These are phyloP conservation scores for Ogataea ganodermae DNA, from an alignment of 805 yeast genomes.

Conservation along the genomic window DNA sequence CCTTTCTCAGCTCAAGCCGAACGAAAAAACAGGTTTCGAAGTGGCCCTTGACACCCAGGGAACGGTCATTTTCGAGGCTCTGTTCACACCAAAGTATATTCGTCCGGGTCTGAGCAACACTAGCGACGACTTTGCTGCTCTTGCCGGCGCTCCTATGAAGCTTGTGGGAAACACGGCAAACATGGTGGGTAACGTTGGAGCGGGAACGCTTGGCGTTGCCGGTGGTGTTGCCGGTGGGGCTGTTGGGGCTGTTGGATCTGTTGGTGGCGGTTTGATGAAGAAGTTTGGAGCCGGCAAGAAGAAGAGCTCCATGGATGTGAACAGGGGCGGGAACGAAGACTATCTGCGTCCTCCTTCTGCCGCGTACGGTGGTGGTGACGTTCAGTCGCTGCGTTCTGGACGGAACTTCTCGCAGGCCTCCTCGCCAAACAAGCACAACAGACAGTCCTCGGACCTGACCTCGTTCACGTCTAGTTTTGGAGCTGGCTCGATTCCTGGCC, in stretches of 20 bases:
- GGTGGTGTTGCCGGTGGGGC: slow-evolving; percentile 47
- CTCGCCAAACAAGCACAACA: slow-evolving; percentile 17
- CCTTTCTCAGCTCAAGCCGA: slow-evolving; percentile 49
- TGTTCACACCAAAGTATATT: slow-evolving; percentile 64
- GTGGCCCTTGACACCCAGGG: slow-evolving; percentile 68
- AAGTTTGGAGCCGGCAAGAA: slow-evolving; percentile 21
- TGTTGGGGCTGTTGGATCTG: slow-evolving; percentile 42
- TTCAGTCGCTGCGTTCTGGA: slow-evolving; percentile 41
- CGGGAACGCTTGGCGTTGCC: slow-evolving; percentile 45
- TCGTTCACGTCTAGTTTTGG: slow-evolving; percentile 40
- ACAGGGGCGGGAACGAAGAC: slow-evolving; percentile 11
- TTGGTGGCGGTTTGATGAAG: slow-evolving; percentile 36
- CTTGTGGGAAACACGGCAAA: slow-evolving; percentile 41
- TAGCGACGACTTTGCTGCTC: slow-evolving; percentile 44
- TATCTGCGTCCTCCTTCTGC: slow-evolving; percentile 24
- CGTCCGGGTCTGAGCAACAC: slow-evolving; percentile 59
- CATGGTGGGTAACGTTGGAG: slow-evolving; percentile 46
- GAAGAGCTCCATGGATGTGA: slow-evolving; percentile 22
- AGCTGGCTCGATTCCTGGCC: slow-evolving; percentile 51
- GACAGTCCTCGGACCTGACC: slow-evolving; percentile 34
- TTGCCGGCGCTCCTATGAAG: slow-evolving; percentile 35
- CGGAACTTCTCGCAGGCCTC: slow-evolving; percentile 20
- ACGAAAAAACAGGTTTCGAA: slow-evolving; percentile 42
- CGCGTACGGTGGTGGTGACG: slow-evolving; percentile 32
- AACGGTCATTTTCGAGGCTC: slow-evolving; percentile 49